Base-by-base conservation (phyloP, 1,139 yeast species). In the Trichomonascaceae sp. region DNA sequence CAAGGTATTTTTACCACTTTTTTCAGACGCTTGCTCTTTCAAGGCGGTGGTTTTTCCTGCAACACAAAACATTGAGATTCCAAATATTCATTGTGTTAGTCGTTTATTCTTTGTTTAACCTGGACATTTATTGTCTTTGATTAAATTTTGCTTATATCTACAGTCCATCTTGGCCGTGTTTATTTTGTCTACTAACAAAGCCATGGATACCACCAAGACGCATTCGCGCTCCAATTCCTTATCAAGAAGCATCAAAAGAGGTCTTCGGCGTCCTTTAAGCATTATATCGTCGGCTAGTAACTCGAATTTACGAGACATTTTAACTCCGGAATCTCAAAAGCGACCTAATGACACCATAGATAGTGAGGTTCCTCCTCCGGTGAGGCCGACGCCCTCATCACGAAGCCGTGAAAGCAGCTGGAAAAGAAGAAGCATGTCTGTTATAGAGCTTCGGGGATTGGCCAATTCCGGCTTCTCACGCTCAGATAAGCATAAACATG, bases 221-320 rank as follows among this genome's bases (percentile, higher is more conserved):
- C 50, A 48, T 20, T 39, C 50, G 19, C 50, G 50, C 22, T 27
- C 43, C 43, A 43, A 44, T 15, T 50, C 52, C 7, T 27, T 50
- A 13, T 50, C 52, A 18, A 19, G 45, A 17, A n/a, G 45, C 15
- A 27, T 50, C 39, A 48, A 48, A 10, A 30, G 52, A 10, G 45
- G 48, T 8, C 47, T 50, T 13, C 32, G 52, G 13, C 32, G 52
- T 6, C 52, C 52, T 13, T 32, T 50, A 24, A 43, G 47, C 38
- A 50, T 50, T 22, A 50, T 50, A 19, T 30, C 52, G 2, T 30
- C 45, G 10, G 47, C 52, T 10, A 44, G 49, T n/a, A 20, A 30
- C 32, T 24, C 47, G n/a, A 50, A 50, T 38, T 47, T 50, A 7
- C 43, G 49, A 7, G 47, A 50, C 22, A 9, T 50, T 9, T n/a